phyloP scores from a whole-genome alignment of 2,329 filamentous ascomycete genomes.

The Colletotrichum higginsianum region DNA sequence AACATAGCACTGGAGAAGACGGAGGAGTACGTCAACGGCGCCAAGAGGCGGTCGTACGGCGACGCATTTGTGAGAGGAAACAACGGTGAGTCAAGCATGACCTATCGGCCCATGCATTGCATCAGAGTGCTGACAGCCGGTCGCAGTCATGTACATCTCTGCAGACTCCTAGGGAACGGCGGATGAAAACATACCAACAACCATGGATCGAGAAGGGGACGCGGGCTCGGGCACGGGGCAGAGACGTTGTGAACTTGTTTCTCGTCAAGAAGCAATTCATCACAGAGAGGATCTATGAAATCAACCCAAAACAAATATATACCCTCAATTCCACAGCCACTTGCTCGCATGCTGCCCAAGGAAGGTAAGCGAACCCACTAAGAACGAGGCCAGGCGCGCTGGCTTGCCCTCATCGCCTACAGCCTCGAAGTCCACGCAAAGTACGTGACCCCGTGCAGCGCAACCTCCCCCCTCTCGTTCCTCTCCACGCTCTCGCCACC shows the following conservation, averaged over 20 bases:
- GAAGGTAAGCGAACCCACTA: background rate
- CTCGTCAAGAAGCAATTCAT: slow-evolving; percentile 23
- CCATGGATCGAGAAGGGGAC: background rate
- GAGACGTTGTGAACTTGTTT: slow-evolving; percentile 2
- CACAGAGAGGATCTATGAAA: slow-evolving; percentile 22
- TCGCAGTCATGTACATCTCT: slow-evolving; percentile 78
- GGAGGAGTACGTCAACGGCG: slow-evolving; percentile 89
- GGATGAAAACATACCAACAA: background rate
- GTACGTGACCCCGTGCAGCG: slow-evolving; percentile 75
- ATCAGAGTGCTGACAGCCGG: slow-evolving; percentile 42
- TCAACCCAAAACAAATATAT: slow-evolving; percentile 31
- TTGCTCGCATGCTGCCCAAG: background rate
- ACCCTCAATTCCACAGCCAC: slow-evolving; percentile 23
- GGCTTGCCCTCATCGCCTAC: slow-evolving; percentile 45
- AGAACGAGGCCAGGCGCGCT: background rate
- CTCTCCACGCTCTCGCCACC: slow-evolving; percentile 66
- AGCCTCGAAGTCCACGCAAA: slow-evolving; percentile 73
- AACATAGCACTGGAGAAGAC: slow-evolving; percentile 99
- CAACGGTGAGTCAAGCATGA: slow-evolving; percentile 76
- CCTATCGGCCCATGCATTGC: background rate
- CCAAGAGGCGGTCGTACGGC: slow-evolving; percentile 86
- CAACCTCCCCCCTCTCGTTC: slow-evolving; percentile 74
- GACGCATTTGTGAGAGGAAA: slow-evolving; percentile 97
- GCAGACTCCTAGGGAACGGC: slow-evolving; percentile 65
- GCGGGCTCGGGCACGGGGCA: background rate